Base-by-base conservation (phyloP, 1,284 basidiomycete species). In the Chalciporus sp. region DNA sequence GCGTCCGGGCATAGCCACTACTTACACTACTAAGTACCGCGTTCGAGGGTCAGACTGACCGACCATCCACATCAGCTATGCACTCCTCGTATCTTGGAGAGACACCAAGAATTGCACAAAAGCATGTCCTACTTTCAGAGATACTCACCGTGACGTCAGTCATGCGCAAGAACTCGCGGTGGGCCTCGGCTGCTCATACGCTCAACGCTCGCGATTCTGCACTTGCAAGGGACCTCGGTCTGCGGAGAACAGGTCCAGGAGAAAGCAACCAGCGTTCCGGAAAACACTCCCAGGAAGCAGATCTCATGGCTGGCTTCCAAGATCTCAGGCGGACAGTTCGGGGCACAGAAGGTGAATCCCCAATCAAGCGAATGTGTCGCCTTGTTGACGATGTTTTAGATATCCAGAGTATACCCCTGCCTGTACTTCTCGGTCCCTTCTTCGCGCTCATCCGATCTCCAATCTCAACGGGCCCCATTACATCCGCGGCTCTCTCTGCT, bases 131-230 rank as follows among this genome's bases (percentile, higher is more conserved):
- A 26, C 82, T 88, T 58, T 87, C 92, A 37, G 95, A 98, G 78
- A 92, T 98, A 59, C 81, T 95, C 52, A 82, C 93, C 11, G 92
- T 99, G 62, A 97, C 94, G 40, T 94, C 94, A 4, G 83, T 86
- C n/a, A 97, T 99, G 93, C 91, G 96, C 70, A 94, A 95, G 76
- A 96, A 96, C 74, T 93, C 94, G 46, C 85, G 94, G 47, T 96
- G 94, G 94, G 88, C 94, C 14, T 82, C 88, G 19, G 81, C 82
- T 44, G 77, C 82, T 40, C 80, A 85, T 64, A 79, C 81, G 45
- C 76, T 84, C 61, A 79, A 77, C 57, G 72, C 82, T 51, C 76
- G 83, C 58, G 83, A 88, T 64, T 80, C 85, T 40, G 77, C 82
- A 3, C 73, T 91, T 33, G 87, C 88, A 39, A 86, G 79, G 61